Evolutionary conservation across 495 filamentous ascomycete genomes (phyloP).

Genomic region (Aspergillus carlsbadensis): DNA sequence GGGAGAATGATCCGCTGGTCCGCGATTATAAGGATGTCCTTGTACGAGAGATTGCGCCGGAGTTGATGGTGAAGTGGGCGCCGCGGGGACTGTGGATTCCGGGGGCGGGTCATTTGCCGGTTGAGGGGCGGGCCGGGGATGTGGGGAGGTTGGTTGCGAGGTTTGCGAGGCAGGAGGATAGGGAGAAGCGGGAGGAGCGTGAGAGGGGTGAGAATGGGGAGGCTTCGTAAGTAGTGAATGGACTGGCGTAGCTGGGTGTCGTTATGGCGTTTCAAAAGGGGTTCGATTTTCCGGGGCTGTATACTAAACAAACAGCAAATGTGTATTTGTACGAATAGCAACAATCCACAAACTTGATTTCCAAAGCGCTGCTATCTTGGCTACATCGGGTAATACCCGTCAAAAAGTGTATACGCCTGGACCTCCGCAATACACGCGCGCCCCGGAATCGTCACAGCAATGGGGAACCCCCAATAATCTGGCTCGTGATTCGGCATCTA

Average conservation of each 20-base stretch:
- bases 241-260: no score
- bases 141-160: not conserved
- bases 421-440: conserved; percentile 48
- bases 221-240: no score
- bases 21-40: not conserved
- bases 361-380: no score
- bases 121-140: not conserved
- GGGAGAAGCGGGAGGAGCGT: not conserved
- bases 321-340: no score
- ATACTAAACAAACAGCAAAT: no score
- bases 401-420: conserved; percentile 38
- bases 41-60: not conserved
- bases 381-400: not conserved
- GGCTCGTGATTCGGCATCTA: conserved; percentile 52
- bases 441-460: conserved; percentile 47
- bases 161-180: not conserved
- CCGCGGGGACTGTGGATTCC: not conserved
- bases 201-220: not conserved
- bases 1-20: not conserved
- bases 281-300: no score
- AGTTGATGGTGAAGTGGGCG: not conserved
- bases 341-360: no score
- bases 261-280: no score
- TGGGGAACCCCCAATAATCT: conserved; percentile 52
- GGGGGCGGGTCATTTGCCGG: not conserved